These are phyloP conservation scores for Diaporthe nobilis DNA, from an alignment of 2,329 filamentous ascomycete genomes.

Conservation along the genomic window DNA sequence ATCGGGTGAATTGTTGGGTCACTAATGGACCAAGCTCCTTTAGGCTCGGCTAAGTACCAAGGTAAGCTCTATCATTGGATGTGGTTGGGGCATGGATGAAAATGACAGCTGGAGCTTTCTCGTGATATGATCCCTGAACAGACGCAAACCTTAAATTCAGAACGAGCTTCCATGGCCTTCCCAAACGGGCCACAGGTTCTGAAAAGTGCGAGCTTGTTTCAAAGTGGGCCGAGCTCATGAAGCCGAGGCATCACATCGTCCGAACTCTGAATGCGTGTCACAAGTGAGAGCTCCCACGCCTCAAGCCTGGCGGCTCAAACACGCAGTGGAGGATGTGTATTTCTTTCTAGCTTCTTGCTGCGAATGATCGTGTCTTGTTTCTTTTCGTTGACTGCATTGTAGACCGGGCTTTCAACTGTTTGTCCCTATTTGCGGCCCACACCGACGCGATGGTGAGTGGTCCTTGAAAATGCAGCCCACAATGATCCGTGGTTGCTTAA, in stretches of 20 bases:
- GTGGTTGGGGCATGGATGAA: background rate
- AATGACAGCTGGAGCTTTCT: background rate
- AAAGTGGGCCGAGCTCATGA: background rate
- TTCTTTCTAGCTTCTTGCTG: background rate
- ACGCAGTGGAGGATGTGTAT: background rate
- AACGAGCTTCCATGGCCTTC: background rate
- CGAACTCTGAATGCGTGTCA: slow-evolving; percentile 1
- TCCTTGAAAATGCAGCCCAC: background rate
- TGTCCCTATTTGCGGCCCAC: too few relatives aligned
- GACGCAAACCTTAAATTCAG: background rate
- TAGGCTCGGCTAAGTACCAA: background rate
- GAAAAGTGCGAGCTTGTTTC: background rate
- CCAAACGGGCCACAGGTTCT: background rate
- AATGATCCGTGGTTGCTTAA: background rate
- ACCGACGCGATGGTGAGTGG: slow-evolving; percentile 13
- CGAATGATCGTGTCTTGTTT: background rate
- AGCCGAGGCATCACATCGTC: slow-evolving; percentile 31
- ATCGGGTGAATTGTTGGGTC: background rate
- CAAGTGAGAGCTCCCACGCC: background rate
- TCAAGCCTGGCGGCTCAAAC: background rate
- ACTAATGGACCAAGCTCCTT: background rate
- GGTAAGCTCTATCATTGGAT: background rate
- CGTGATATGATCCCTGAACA: background rate
- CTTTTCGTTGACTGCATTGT: background rate
- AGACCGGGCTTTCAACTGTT: background rate